A percentile compares a stretch with the other conserved stretches of the same genome.
Conservation (phyloP, 805 yeast species). For the Spathaspora girioi region DNA sequence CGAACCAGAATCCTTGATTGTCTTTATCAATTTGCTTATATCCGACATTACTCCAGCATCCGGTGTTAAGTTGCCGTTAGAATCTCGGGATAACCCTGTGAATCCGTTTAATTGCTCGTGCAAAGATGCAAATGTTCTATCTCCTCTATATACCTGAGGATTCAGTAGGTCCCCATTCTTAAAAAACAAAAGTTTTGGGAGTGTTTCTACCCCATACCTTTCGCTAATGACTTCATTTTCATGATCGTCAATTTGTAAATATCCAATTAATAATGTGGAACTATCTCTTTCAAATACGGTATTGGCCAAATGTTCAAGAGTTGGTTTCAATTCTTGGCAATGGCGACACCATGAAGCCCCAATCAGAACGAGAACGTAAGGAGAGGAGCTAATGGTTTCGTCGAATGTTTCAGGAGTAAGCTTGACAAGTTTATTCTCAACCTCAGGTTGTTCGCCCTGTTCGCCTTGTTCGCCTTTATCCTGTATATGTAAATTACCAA, state of each 20-base stretch:
- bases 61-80: conserved; percentile 28
- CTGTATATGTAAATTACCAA: conserved; percentile 4
- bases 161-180: conserved; percentile 23
- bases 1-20: neutral
- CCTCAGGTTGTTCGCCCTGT: conserved; percentile 5
- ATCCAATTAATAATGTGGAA: conserved; percentile 26
- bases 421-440: conserved; percentile 13
- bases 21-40: conserved; percentile 8
- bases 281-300: conserved; percentile 38
- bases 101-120: conserved; percentile 24
- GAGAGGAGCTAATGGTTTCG: conserved; percentile 29
- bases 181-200: conserved; percentile 57
- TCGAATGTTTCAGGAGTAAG: conserved; percentile 43
- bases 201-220: conserved; percentile 39
- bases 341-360: conserved; percentile 61
- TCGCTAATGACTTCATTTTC: conserved; percentile 40
- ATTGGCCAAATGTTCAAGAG: conserved; percentile 47
- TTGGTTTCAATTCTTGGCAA: conserved; percentile 52
- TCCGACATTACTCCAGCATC: conserved; percentile 28
- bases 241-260: conserved; percentile 40
- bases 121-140: conserved; percentile 16
- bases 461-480: neutral
- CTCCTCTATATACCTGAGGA: conserved; percentile 26
- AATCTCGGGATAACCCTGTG: conserved; percentile 23
- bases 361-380: conserved; percentile 44